These are phyloP conservation scores for Boletus rubescentipes DNA, from an alignment of 768 basidiomycete species.

Conservation along the genomic window DNA sequence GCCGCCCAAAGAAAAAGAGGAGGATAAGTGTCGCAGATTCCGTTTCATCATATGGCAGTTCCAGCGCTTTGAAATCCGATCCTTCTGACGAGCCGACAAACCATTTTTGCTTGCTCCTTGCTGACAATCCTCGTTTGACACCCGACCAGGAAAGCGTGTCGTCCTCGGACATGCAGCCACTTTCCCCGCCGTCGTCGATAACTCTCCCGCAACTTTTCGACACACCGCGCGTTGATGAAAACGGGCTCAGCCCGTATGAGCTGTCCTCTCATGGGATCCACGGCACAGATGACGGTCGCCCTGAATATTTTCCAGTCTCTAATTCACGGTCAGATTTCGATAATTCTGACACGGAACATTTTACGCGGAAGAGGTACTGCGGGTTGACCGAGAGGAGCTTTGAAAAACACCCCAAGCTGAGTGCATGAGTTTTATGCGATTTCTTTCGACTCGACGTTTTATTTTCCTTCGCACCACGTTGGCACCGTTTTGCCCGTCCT, in stretches of 20 bases:
- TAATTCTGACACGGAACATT: conserved; percentile 25
- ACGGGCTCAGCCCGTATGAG: conserved; percentile 28
- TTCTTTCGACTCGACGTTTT: conserved; percentile 6
- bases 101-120: conserved; percentile 20
- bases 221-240: conserved; percentile 22
- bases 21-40: conserved; percentile 37
- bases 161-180: conserved; percentile 34
- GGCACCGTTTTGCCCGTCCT: background rate
- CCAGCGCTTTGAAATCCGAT: conserved; percentile 24
- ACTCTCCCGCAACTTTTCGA: conserved; percentile 29
- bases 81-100: conserved; percentile 22
- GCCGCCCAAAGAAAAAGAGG: conserved; percentile 36
- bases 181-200: conserved; percentile 31
- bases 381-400: conserved; percentile 18
- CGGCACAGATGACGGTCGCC: conserved; percentile 22
- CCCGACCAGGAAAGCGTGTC: conserved; percentile 34
- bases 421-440: conserved; percentile 20
- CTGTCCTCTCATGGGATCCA: conserved; percentile 20
- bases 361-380: conserved; percentile 25
- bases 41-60: conserved; percentile 35
- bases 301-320: conserved; percentile 37
- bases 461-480: conserved; percentile 1
- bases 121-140: conserved; percentile 32
- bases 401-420: conserved; percentile 30
- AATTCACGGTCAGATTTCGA: conserved; percentile 36